Evolutionary conservation across 192 early-diverging fungal species (phyloP).

Genomic region (Backusella psychrophila): DNA sequence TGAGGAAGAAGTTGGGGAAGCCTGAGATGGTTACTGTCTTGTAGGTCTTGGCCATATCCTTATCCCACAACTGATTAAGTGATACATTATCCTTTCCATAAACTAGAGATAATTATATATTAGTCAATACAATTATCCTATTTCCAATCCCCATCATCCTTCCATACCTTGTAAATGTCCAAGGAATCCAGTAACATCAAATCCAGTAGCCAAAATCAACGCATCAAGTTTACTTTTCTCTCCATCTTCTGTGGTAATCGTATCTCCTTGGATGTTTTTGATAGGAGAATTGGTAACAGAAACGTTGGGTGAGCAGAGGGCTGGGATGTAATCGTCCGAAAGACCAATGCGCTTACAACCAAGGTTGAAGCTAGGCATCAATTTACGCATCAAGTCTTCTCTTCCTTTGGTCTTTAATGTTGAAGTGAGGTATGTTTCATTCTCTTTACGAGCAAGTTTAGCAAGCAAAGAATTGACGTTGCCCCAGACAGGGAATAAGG

Average conservation of each 20-base stretch:
- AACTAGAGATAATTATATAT: conserved; percentile 12
- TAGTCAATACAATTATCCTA: neutral
- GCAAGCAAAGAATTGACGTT: neutral
- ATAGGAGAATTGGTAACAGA: conserved; percentile 26
- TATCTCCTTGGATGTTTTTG: conserved; percentile 22
- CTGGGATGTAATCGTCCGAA: conserved; percentile 19
- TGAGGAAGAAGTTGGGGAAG: conserved; percentile 54
- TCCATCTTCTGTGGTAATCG: conserved; percentile 34
- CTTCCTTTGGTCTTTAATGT: conserved; percentile 20
- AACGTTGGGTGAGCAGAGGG: conserved; percentile 21
- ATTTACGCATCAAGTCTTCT: conserved; percentile 22
- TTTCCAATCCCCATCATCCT: neutral
- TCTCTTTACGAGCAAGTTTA: neutral
- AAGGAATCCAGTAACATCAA: conserved; percentile 6
- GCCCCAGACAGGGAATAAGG: neutral
- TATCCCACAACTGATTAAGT: conserved; percentile 34
- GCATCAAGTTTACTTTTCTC: conserved; percentile 34
- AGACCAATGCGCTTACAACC: conserved; percentile 39
- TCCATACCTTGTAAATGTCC: neutral
- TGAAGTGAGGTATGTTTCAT: neutral
- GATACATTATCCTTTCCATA: conserved; percentile 33
- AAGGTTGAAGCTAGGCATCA: conserved; percentile 33
- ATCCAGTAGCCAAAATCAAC: conserved; percentile 41
- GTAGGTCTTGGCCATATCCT: conserved; percentile 38
- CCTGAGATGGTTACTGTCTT: conserved; percentile 42